A percentile compares a stretch with the other conserved stretches of the same genome.
Conservation (phyloP, 352 stramenopile species). For the Blastocystis sp. region DNA sequence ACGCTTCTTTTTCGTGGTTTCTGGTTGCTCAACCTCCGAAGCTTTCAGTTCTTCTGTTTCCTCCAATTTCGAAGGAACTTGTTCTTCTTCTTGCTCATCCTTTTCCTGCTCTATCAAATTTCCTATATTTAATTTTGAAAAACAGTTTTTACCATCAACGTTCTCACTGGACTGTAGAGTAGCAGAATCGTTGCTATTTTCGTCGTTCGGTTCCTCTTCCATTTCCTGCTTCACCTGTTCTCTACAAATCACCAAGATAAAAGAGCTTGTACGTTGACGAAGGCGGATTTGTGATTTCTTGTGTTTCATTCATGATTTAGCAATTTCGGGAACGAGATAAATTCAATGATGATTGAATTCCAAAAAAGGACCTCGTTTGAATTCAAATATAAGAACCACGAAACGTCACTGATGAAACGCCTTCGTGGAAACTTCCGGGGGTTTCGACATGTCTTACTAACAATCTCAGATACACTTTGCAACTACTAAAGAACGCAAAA, state of each 20-base stretch:
- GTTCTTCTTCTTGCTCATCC: not conserved
- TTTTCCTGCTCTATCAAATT: not conserved
- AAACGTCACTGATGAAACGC: slow-evolving; percentile 2
- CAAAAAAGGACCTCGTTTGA: not conserved
- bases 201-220: not conserved
- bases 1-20: not conserved
- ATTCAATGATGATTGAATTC: not conserved
- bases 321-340: not conserved
- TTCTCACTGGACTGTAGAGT: not conserved
- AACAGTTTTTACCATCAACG: not conserved
- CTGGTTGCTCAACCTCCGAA: not conserved
- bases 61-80: not conserved
- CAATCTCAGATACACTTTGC: no score
- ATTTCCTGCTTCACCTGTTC: slow-evolving; percentile 1
- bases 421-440: not conserved
- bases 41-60: not conserved
- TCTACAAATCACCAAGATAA: not conserved
- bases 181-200: not conserved
- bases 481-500: not conserved
- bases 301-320: not conserved
- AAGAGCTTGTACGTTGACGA: not conserved
- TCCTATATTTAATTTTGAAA: not conserved
- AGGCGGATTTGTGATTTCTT: not conserved
- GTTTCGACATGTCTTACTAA: not conserved
- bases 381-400: slow-evolving; percentile 56